Conservation (phyloP, 495 filamentous ascomycete species). For the Oleoguttula mirabilis region DNA sequence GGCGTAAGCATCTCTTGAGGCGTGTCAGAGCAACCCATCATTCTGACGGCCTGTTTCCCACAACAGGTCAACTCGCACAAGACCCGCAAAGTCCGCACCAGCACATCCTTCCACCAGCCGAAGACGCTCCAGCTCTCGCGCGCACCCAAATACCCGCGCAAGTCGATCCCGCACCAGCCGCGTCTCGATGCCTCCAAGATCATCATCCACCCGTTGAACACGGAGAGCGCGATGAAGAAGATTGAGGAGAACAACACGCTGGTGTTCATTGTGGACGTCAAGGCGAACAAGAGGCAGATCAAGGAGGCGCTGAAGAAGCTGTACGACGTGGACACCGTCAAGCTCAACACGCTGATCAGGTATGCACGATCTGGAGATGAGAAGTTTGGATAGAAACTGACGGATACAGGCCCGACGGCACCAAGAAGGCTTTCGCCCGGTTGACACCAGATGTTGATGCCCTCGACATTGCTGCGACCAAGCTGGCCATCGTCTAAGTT, state of each 20-base stretch:
- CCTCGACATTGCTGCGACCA: slow-evolving; percentile 97
- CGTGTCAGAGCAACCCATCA: slow-evolving; percentile 33
- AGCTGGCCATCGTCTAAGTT: slow-evolving; percentile 91
- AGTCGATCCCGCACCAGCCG: slow-evolving; percentile 77
- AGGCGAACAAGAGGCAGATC: slow-evolving; percentile 99
- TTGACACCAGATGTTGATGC: slow-evolving; percentile 94
- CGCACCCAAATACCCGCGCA: slow-evolving; percentile 90
- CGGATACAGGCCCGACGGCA: slow-evolving; percentile 69
- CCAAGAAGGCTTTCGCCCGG: slow-evolving; percentile 96
- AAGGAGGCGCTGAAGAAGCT: slow-evolving; percentile 97
- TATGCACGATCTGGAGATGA: slow-evolving; percentile 30
- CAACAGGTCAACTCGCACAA: slow-evolving; percentile 65
- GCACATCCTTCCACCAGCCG: slow-evolving; percentile 92
- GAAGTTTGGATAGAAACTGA: no score
- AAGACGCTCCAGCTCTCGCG: slow-evolving; percentile 89
- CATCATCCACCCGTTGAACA: slow-evolving; percentile 71
- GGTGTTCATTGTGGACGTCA: slow-evolving; percentile 97
- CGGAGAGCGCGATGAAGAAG: slow-evolving; percentile 99
- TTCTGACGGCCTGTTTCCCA: slow-evolving; percentile 33
- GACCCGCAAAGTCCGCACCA: slow-evolving; percentile 78
- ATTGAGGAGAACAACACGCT: slow-evolving; percentile 98
- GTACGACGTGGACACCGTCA: slow-evolving; percentile 94
- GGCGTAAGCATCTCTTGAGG: slow-evolving; percentile 51
- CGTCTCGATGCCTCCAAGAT: slow-evolving; percentile 76
- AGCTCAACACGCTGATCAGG: slow-evolving; percentile 99